Evolutionary conservation across 2,329 filamentous ascomycete genomes (phyloP).

Genomic region (Apiospora arundinis): DNA sequence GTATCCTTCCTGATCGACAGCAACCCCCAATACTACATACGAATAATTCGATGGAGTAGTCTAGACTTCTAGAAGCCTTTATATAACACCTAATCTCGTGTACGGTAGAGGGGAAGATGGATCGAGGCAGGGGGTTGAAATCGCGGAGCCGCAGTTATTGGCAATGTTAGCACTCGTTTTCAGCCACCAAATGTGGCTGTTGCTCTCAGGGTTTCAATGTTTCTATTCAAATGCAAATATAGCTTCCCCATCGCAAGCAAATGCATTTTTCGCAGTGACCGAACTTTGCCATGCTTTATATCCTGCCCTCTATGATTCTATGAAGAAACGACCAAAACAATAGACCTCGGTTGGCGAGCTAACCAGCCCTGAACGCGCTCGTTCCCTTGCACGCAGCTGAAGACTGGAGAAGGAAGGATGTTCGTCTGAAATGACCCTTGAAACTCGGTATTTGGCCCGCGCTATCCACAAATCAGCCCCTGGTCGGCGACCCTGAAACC

Average conservation of each 20-base stretch:
- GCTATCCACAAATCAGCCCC: constrained; percentile 9
- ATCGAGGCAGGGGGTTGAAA: neutral
- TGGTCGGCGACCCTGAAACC: constrained; percentile 13
- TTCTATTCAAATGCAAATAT: too few species aligned
- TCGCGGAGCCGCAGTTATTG: neutral
- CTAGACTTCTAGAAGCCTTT: neutral
- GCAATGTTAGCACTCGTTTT: neutral
- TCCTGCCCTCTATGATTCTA: too few species aligned
- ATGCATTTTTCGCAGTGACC: too few species aligned
- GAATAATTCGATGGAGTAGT: neutral
- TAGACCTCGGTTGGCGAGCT: neutral
- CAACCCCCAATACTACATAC: neutral
- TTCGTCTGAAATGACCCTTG: constrained; percentile 15
- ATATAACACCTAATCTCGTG: neutral
- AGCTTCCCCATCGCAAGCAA: too few species aligned
- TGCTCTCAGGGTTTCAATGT: neutral
- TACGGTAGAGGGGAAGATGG: neutral
- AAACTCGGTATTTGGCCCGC: constrained; percentile 9
- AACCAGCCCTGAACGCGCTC: neutral
- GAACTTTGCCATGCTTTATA: too few species aligned
- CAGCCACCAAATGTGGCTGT: constrained; percentile 6
- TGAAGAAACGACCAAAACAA: too few species aligned
- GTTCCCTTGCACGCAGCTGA: neutral
- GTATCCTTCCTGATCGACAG: neutral
- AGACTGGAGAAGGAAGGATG: neutral